These are phyloP conservation scores for Verbascum thapsus DNA, from an alignment of 257 asterid species.

Conservation along the genomic window DNA sequence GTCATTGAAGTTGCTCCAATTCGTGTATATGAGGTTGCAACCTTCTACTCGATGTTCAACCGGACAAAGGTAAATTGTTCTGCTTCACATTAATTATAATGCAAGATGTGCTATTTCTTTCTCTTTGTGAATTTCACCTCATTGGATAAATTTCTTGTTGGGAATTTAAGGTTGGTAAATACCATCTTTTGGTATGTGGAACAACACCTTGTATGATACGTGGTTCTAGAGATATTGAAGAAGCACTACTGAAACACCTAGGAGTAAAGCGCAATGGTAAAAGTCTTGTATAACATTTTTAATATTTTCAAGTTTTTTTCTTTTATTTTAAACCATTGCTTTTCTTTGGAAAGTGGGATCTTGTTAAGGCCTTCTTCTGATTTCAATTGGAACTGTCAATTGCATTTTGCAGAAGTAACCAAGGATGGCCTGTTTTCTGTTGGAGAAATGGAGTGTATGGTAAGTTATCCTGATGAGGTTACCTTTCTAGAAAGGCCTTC, in stretches of 20 bases:
- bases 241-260: slow-evolving; percentile 77
- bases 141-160: slow-evolving; percentile 27
- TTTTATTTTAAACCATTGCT: neutral
- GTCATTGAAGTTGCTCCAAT: slow-evolving; percentile 93
- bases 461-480: slow-evolving; percentile 38
- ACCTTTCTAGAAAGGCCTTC: slow-evolving; percentile 19
- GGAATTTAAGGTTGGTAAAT: slow-evolving; percentile 77
- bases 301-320: slow-evolving; percentile 1
- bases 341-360: slow-evolving; percentile 7
- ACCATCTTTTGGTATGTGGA: slow-evolving; percentile 98
- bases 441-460: slow-evolving; percentile 99
- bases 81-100: slow-evolving; percentile 16
- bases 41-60: slow-evolving; percentile 98
- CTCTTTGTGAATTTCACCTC: slow-evolving; percentile 13
- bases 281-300: slow-evolving; percentile 24
- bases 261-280: slow-evolving; percentile 98
- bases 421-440: slow-evolving; percentile 98
- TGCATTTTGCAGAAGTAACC: slow-evolving; percentile 78
- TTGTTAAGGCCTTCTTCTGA: slow-evolving; percentile 19
- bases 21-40: slow-evolving; percentile 97
- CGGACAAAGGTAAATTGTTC: slow-evolving; percentile 68
- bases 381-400: slow-evolving; percentile 30
- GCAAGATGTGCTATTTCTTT: neutral
- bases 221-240: slow-evolving; percentile 94
- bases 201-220: slow-evolving; percentile 99